A percentile compares a stretch with the other conserved stretches of the same genome.
phyloP scores from a whole-genome alignment of 2,329 filamentous ascomycete species.

The Metarhizium brunneum region DNA sequence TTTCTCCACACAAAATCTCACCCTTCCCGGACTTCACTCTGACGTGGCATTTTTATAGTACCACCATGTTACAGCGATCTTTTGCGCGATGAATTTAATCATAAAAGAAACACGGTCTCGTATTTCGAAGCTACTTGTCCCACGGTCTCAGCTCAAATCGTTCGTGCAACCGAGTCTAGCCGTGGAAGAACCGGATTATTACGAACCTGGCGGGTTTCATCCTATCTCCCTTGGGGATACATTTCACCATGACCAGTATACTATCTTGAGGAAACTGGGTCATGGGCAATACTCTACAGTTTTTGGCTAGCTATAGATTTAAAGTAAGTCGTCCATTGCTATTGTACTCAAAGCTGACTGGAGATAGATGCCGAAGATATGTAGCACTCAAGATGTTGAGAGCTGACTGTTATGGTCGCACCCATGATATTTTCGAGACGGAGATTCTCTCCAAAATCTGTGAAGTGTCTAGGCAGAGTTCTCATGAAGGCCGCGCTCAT shows the following conservation, averaged over 20 bases:
- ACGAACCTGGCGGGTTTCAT: constrained; percentile 1
- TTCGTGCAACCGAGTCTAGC: neutral
- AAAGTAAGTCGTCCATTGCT: neutral
- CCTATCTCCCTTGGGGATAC: constrained; percentile 1
- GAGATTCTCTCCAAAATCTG: neutral
- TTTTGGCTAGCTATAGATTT: constrained; percentile 13
- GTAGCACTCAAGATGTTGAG: constrained; percentile 1
- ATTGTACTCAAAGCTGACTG: neutral
- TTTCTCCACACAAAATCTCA: no score
- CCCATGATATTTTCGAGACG: constrained; percentile 1
- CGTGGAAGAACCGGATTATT: neutral
- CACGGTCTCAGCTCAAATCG: neutral
- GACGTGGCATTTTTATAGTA: no score
- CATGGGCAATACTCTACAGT: constrained; percentile 14
- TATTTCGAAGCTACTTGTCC: neutral
- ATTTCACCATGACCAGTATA: constrained; percentile 16
- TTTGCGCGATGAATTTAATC: neutral
- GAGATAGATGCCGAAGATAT: neutral
- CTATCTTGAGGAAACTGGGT: constrained; percentile 14
- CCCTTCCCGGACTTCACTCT: no score
- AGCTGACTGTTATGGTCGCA: neutral
- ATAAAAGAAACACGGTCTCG: neutral
- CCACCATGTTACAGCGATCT: no score
- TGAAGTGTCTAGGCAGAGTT: neutral
- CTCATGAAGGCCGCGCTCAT: neutral